A percentile compares a stretch with the other conserved stretches of the same genome.
phyloP scores from a whole-genome alignment of 306 rosid species.

The Clitoria ternatea region DNA sequence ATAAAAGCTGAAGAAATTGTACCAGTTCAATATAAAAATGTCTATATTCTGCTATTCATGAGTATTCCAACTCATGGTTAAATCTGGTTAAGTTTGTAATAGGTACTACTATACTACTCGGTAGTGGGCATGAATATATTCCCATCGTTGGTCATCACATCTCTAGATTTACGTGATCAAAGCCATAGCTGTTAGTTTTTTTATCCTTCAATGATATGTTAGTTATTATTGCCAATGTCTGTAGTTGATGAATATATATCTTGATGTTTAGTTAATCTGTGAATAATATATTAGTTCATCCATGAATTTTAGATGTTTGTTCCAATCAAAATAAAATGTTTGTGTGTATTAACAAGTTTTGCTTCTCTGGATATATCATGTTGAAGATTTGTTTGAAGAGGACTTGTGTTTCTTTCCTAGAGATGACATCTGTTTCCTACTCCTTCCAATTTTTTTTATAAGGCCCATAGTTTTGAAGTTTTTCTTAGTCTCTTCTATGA shows the following conservation, averaged over 20 bases:
- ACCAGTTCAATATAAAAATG: neutral
- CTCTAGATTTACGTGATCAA: neutral
- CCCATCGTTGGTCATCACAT: neutral
- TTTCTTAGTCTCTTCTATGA: too few relatives aligned
- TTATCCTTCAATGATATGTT: neutral
- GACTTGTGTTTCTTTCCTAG: neutral
- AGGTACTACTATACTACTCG: neutral
- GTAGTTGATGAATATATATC: neutral
- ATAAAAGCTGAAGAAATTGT: neutral
- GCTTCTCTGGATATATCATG: neutral
- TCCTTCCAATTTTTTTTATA: too few relatives aligned
- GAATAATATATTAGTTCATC: neutral
- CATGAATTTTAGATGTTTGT: neutral
- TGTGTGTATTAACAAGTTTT: neutral
- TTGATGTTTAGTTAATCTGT: neutral
- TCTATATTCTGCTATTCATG: neutral
- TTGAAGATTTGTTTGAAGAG: neutral
- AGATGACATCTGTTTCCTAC: neutral
- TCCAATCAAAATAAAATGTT: neutral
- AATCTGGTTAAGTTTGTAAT: neutral
- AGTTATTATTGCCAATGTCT: neutral
- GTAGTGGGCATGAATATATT: neutral
- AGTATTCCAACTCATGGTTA: neutral
- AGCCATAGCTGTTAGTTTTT: neutral
- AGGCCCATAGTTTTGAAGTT: too few relatives aligned